Base-by-base conservation (phyloP, 345 rosid species). In the Jatropha curcas region DNA sequence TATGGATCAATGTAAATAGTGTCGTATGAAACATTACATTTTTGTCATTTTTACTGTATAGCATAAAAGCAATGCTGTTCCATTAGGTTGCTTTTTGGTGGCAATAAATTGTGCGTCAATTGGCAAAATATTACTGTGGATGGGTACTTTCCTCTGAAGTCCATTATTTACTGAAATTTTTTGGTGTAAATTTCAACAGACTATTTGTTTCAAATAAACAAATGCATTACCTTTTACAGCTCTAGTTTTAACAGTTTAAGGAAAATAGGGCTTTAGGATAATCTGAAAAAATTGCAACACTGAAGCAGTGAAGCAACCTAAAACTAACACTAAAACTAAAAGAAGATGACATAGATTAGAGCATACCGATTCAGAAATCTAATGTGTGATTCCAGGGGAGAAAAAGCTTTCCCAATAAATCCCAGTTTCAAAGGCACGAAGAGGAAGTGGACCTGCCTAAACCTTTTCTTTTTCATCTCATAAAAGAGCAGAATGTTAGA, bases 41-140 rank as follows among this genome's bases (percentile, higher is more conserved):
- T n/a, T n/a, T n/a, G n/a, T 48, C 53, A 48, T 43, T 25, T 37
- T 39, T 41, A 45, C 55, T 65, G 68, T 65, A 64, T 17, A 45
- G 68, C 30, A 1, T 50, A 25, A n/a, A n/a, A 65, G 19, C 35
- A 65, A 14, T 13, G 37, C 33, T 12, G 68, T 43, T 45, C 22
- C 35, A 43, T 1, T 39, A 13, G 45, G 20, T 65, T 25, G 50
- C 30, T 6, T 19, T 33, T 60, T 9, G 63, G 37, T 12, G 20
- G 53, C n/a, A 48, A 48, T 48, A 48, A 48, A 48, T 48, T 48
- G 53, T 41, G n/a, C n/a, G n/a, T n/a, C n/a, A n/a, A n/a, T n/a
- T n/a, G n/a, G n/a, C n/a, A n/a, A n/a, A n/a, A n/a, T n/a, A n/a
- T n/a, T n/a, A n/a, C n/a, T n/a, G n/a, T n/a, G n/a, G n/a, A n/a